phyloP scores from a whole-genome alignment of 106 monocot genomes.

The Chionographis japonica region DNA sequence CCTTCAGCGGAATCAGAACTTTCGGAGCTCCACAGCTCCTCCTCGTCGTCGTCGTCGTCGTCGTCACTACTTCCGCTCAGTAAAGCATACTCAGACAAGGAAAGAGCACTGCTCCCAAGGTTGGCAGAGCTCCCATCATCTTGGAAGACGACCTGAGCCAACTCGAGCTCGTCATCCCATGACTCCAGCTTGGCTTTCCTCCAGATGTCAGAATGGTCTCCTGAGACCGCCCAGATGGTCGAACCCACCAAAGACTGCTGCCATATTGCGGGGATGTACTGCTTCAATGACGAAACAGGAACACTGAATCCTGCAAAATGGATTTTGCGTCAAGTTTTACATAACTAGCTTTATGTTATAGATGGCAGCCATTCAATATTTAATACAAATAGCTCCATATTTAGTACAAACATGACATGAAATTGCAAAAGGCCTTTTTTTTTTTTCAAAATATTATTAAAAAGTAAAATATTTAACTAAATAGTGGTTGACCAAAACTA shows the following conservation, averaged over 20 bases:
- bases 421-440: not conserved
- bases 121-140: constrained; percentile 64
- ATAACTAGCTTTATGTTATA: too few relatives aligned
- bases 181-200: constrained; percentile 77
- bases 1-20: constrained; percentile 24
- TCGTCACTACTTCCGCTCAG: constrained; percentile 39
- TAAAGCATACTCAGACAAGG: constrained; percentile 64
- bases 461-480: too few relatives aligned
- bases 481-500: too few relatives aligned
- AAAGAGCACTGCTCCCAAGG: constrained; percentile 43
- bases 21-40: constrained; percentile 24
- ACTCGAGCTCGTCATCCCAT: constrained; percentile 63
- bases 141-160: constrained; percentile 66
- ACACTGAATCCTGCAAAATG: constrained; percentile 49
- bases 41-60: constrained; percentile 26
- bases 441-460: too few relatives aligned
- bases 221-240: constrained; percentile 56
- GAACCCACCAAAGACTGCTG: constrained; percentile 72
- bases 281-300: constrained; percentile 62
- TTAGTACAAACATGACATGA: not conserved
- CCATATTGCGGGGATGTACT: constrained; percentile 64
- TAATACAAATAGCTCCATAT: not conserved
- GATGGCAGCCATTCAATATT: not conserved
- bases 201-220: constrained; percentile 54
- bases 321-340: not conserved